A percentile compares a stretch with the other conserved stretches of the same genome.
These are phyloP conservation scores for Comarum palustre DNA, from an alignment of 306 rosid genomes.

Conservation along the genomic window DNA sequence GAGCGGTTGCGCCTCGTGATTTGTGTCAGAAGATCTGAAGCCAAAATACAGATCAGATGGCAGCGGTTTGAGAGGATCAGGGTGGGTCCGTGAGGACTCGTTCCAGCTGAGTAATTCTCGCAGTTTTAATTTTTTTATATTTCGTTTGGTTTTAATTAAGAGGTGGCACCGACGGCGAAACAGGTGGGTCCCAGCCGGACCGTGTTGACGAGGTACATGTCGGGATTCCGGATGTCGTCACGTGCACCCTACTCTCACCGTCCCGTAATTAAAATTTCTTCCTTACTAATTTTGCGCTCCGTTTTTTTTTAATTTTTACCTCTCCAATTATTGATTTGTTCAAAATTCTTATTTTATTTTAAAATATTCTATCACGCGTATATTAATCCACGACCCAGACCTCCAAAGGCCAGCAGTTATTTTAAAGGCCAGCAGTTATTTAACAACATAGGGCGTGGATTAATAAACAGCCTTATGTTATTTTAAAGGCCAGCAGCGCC, in stretches of 20 bases:
- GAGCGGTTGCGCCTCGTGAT: conserved; percentile 29
- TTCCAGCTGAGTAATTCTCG: neutral
- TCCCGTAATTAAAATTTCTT: no score
- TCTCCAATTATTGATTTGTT: no score
- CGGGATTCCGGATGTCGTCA: conserved; percentile 62
- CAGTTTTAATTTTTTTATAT: neutral
- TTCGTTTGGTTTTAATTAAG: conserved; percentile 7
- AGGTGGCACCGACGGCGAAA: conserved; percentile 68
- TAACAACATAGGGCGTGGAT: no score
- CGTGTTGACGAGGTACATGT: conserved; percentile 62
- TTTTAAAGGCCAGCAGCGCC: no score
- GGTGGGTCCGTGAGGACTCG: conserved; percentile 23
- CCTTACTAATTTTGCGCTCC: conserved; percentile 10
- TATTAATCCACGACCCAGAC: no score
- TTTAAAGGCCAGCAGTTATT: no score
- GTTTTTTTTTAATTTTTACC: neutral
- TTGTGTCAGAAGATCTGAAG: conserved; percentile 25
- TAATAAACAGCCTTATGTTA: no score
- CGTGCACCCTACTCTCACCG: conserved; percentile 58
- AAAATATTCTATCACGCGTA: no score
- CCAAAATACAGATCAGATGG: neutral
- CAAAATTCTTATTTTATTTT: no score
- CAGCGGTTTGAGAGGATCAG: rapidly evolving
- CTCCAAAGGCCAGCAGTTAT: no score
- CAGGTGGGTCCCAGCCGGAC: conserved; percentile 28